phyloP scores from a whole-genome alignment of 192 early-diverging fungal genomes.

The Backusella tarrabulga region DNA sequence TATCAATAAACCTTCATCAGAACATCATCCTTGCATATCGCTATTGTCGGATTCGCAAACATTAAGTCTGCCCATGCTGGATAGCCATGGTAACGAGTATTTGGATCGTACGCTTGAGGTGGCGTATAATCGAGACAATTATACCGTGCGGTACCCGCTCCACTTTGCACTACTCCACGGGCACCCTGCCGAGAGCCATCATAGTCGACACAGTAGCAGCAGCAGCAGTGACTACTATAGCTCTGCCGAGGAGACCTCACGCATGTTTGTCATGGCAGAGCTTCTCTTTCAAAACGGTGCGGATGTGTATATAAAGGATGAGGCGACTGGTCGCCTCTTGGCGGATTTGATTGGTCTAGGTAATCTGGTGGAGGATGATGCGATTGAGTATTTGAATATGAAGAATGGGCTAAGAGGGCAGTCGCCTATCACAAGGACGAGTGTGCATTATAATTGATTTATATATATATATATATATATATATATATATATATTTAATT shows the following conservation, averaged over 20 bases:
- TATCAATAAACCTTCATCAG: conserved; percentile 36
- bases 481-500: neutral
- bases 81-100: conserved; percentile 3
- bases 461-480: neutral
- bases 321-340: conserved; percentile 12
- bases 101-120: neutral
- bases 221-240: conserved; percentile 17
- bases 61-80: neutral
- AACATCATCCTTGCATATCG: neutral
- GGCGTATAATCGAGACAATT: neutral
- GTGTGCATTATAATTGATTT: neutral
- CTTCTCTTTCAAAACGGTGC: conserved; percentile 64
- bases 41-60: neutral
- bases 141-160: neutral
- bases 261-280: conserved; percentile 53
- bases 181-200: neutral
- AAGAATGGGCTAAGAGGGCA: conserved; percentile 30
- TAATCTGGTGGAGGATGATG: conserved; percentile 18
- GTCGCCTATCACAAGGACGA: conserved; percentile 16
- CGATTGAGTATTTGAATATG: conserved; percentile 25
- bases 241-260: neutral
- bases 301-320: conserved; percentile 14
- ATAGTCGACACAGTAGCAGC: neutral
- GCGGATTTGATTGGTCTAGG: conserved; percentile 12
- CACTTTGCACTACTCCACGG: conserved; percentile 2